Conservation (phyloP, 805 yeast species). For the Grigorovia jiainica region DNA sequence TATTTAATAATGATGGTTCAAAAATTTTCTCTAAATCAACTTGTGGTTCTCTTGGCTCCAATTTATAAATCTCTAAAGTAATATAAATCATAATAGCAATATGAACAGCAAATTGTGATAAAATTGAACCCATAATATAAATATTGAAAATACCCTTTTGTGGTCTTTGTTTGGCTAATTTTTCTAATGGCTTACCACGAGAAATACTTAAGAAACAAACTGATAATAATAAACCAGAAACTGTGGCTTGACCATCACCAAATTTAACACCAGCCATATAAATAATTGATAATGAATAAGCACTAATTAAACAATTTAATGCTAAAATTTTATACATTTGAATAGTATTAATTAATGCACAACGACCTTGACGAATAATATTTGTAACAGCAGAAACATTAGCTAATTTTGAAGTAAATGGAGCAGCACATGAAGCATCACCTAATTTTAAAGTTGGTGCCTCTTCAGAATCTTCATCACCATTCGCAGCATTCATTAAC, state of each 20-base stretch:
- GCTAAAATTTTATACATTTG: constrained; percentile 99
- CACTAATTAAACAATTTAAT: constrained; percentile 90
- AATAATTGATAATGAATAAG: constrained; percentile 88
- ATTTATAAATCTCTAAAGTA: constrained; percentile 68
- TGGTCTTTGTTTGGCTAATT: constrained; percentile 87
- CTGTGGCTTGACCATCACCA: constrained; percentile 97
- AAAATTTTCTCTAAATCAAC: constrained; percentile 85
- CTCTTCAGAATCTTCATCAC: constrained; percentile 43
- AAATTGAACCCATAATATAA: constrained; percentile 95
- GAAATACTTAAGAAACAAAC: constrained; percentile 94
- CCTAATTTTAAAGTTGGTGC: constrained; percentile 92
- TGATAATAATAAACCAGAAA: constrained; percentile 83
- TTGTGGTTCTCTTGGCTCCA: constrained; percentile 89
- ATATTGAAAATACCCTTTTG: constrained; percentile 93
- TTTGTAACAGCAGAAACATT: constrained; percentile 88
- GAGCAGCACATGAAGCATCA: constrained; percentile 99
- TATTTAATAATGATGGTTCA: constrained; percentile 82
- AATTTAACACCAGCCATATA: constrained; percentile 96
- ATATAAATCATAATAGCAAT: constrained; percentile 73
- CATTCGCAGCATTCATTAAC: constrained; percentile 22
- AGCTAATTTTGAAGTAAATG: constrained; percentile 89
- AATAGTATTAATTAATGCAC: constrained; percentile 93
- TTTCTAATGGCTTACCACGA: constrained; percentile 82
- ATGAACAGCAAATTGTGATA: constrained; percentile 94
- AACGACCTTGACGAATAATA: constrained; percentile 94